Evolutionary conservation across 768 basidiomycete species (phyloP).

Genomic region (Asterophora parasitica): DNA sequence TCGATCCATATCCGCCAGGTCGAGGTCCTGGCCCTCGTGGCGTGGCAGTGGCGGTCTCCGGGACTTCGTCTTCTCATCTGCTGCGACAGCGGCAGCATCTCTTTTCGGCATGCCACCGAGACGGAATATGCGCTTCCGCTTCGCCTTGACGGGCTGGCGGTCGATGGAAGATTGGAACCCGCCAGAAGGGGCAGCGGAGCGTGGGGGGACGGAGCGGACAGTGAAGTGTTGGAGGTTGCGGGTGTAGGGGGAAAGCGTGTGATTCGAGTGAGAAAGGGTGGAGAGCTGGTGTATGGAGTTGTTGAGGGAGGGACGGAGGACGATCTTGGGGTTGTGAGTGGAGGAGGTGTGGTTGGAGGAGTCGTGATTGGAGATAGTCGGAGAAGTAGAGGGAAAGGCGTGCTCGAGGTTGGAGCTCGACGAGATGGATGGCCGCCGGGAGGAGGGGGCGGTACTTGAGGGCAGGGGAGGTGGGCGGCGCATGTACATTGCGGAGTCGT

Average conservation of each 20-base stretch:
- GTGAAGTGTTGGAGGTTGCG: constrained; percentile 88
- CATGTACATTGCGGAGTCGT: constrained; percentile 20
- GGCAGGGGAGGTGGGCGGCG: constrained; percentile 12
- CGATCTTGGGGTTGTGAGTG: constrained; percentile 49
- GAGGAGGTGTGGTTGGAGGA: constrained; percentile 20
- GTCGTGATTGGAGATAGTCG: constrained; percentile 11
- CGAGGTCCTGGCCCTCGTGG: constrained; percentile 43
- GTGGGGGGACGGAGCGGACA: constrained; percentile 81
- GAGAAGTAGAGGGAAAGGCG: constrained; percentile 16
- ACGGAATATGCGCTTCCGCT: constrained; percentile 67
- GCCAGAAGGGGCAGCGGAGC: constrained; percentile 24
- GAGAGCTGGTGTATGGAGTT: constrained; percentile 82
- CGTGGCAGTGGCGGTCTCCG: constrained; percentile 2
- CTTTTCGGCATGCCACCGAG: constrained; percentile 40
- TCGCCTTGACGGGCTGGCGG: constrained; percentile 62
- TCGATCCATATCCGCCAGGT: constrained; percentile 66
- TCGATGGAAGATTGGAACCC: constrained; percentile 25
- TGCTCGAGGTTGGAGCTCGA: constrained; percentile 23
- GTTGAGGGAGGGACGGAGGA: constrained; percentile 59
- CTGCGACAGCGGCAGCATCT: neutral
- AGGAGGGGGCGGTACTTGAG: constrained; percentile 14
- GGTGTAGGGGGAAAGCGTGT: constrained; percentile 93
- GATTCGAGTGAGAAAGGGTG: constrained; percentile 83
- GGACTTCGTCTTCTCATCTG: constrained; percentile 5
- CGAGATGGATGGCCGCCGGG: constrained; percentile 34